These are phyloP conservation scores for Dittrichia graveolens DNA, from an alignment of 129 eudicot species.

Conservation along the genomic window DNA sequence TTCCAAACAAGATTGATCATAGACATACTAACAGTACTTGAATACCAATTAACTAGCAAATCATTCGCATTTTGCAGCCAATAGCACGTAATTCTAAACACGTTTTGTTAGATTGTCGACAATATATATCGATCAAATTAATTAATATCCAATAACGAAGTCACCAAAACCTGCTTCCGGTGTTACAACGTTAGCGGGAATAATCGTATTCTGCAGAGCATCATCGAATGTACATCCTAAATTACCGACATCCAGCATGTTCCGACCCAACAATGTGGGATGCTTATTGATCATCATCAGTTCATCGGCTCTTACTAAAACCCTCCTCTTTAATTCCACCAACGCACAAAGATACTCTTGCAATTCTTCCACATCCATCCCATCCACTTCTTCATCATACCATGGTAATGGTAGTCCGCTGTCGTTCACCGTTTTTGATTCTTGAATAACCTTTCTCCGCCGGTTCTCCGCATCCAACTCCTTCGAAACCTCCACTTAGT, in stretches of 20 bases:
- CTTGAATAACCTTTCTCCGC: neutral
- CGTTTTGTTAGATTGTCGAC: too few relatives aligned
- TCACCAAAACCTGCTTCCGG: neutral
- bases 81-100: too few relatives aligned
- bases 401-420: conserved; percentile 18
- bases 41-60: too few relatives aligned
- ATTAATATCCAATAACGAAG: neutral
- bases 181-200: neutral
- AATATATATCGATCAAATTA: too few relatives aligned
- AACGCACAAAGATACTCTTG: conserved; percentile 23
- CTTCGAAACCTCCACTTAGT: conserved; percentile 25
- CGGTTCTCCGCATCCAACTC: conserved; percentile 35
- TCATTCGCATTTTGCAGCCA: too few relatives aligned
- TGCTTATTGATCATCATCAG: conserved; percentile 32
- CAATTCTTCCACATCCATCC: conserved; percentile 24
- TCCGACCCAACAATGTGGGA: conserved; percentile 22
- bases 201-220: neutral
- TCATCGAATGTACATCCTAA: neutral
- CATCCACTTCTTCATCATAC: conserved; percentile 26
- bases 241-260: neutral
- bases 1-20: too few relatives aligned
- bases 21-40: too few relatives aligned
- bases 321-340: conserved; percentile 35
- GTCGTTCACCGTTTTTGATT: neutral
- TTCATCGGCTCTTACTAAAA: conserved; percentile 32